Evolutionary conservation across 2,329 filamentous ascomycete genomes (phyloP).

Genomic region (Cercospora nicotianae): DNA sequence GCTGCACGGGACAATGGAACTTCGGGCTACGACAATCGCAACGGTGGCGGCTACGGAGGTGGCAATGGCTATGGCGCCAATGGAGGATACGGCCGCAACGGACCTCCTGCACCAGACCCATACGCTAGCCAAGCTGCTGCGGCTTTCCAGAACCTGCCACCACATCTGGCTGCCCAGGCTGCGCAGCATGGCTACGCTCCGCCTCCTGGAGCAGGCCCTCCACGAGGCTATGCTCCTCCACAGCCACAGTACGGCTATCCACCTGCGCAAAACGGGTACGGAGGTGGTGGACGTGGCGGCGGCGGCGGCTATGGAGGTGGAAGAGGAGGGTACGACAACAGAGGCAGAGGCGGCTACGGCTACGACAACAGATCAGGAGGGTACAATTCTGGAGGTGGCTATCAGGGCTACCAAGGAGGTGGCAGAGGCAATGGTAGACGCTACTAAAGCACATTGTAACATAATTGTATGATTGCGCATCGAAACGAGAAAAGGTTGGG

Average conservation of each 20-base stretch:
- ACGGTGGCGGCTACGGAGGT: conserved; percentile 20
- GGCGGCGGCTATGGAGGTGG: conserved; percentile 25
- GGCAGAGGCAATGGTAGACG: conserved; percentile 17
- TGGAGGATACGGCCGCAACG: conserved; percentile 29
- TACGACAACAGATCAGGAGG: conserved; percentile 9
- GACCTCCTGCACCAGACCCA: conserved; percentile 15
- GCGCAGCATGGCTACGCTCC: conserved; percentile 37
- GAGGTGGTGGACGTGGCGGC: conserved; percentile 21
- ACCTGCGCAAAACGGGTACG: conserved; percentile 30
- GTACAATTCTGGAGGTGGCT: conserved; percentile 15
- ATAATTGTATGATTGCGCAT: neutral
- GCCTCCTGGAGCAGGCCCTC: conserved; percentile 23
- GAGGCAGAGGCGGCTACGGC: conserved; percentile 30
- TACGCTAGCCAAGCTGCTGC: conserved; percentile 24
- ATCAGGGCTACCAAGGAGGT: conserved; percentile 16
- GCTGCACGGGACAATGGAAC: conserved; percentile 36
- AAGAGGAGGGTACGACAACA: conserved; percentile 30
- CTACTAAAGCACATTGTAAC: conserved; percentile 7
- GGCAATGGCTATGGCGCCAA: conserved; percentile 31
- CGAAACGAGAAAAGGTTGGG: neutral
- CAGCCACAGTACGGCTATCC: conserved; percentile 29
- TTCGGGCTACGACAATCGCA: conserved; percentile 30
- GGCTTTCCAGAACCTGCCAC: conserved; percentile 35
- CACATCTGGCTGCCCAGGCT: conserved; percentile 38
- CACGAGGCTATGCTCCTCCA: conserved; percentile 18